Percentiles rank a stretch among this genome's conserved stretches.
These are phyloP conservation scores for Scutellaria minor DNA, from an alignment of 257 asterid genomes.

Conservation along the genomic window DNA sequence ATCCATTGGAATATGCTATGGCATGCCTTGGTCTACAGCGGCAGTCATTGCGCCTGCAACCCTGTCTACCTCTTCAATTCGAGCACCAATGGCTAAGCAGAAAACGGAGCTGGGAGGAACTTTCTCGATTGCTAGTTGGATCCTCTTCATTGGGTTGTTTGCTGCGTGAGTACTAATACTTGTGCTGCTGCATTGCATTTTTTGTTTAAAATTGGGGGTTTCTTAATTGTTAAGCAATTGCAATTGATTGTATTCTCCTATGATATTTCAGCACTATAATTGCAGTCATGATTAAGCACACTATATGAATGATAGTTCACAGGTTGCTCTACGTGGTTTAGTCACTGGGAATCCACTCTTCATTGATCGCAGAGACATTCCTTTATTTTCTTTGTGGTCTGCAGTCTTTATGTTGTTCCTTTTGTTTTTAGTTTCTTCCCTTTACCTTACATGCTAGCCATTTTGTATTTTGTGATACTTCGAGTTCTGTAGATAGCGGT, in stretches of 20 bases:
- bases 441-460: slow-evolving; percentile 21
- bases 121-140: slow-evolving; percentile 89
- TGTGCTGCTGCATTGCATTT: slow-evolving; percentile 2
- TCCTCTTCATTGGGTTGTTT: slow-evolving; percentile 85
- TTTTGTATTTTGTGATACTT: slow-evolving; percentile 20
- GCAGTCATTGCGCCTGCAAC: slow-evolving; percentile 69
- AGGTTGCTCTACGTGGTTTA: slow-evolving; percentile 94
- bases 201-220: background rate
- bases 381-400: slow-evolving; percentile 39
- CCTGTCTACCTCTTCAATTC: slow-evolving; percentile 66
- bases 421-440: slow-evolving; percentile 23
- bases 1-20: slow-evolving; percentile 34
- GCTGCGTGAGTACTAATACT: slow-evolving; percentile 76
- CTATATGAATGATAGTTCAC: slow-evolving; percentile 30
- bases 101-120: slow-evolving; percentile 98
- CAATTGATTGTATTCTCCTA: background rate
- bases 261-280: background rate
- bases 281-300: background rate
- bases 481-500: background rate
- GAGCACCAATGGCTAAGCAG: slow-evolving; percentile 61
- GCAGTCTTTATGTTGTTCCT: slow-evolving; percentile 19
- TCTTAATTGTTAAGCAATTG: slow-evolving; percentile 5
- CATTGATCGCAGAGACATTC: slow-evolving; percentile 62
- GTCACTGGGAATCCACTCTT: slow-evolving; percentile 67
- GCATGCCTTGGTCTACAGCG: slow-evolving; percentile 69